Evolutionary conservation across 352 stramenopile species (phyloP).

Genomic region (Globisporangium barbulae): DNA sequence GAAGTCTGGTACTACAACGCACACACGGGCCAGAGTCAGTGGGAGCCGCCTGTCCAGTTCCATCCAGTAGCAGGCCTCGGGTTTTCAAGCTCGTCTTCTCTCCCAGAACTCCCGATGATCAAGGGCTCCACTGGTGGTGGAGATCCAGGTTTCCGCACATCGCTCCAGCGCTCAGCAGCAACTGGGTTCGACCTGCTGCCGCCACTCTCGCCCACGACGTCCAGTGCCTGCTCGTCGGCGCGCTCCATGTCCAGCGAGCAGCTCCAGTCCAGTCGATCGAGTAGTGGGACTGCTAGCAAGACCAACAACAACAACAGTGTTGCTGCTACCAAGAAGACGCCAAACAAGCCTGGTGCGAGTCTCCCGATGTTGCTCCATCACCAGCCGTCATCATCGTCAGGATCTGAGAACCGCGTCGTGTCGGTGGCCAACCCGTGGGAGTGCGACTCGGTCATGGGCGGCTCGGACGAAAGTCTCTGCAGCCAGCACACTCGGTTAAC

Average conservation of each 20-base stretch:
- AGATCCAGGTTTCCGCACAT: conserved; percentile 8
- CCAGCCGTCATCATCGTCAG: neutral
- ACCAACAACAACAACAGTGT: conserved; percentile 3
- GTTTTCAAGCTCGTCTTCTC: conserved; percentile 9
- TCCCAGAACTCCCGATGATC: conserved; percentile 24
- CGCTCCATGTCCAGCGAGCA: conserved; percentile 29
- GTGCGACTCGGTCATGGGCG: conserved; percentile 50
- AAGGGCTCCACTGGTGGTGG: conserved; percentile 8
- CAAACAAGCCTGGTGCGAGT: conserved; percentile 5
- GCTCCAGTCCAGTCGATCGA: conserved; percentile 13
- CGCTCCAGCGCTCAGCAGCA: conserved; percentile 14
- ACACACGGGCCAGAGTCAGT: conserved; percentile 66
- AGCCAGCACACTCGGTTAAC: conserved; percentile 41
- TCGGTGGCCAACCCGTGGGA: conserved; percentile 50
- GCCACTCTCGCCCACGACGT: conserved; percentile 25
- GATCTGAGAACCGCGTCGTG: neutral
- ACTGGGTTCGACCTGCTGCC: conserved; percentile 14
- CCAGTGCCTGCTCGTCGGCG: conserved; percentile 29
- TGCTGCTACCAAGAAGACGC: neutral
- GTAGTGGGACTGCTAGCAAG: neutral
- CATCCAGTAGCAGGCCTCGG: neutral
- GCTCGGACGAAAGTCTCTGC: conserved; percentile 39
- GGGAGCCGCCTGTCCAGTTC: conserved; percentile 40
- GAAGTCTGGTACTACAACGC: conserved; percentile 86
- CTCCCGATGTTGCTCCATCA: conserved; percentile 27